Percentiles rank a stretch among this genome's conserved stretches.
These are phyloP conservation scores for Testicularia cyperi DNA, from an alignment of 1,284 basidiomycete genomes.

Conservation along the genomic window DNA sequence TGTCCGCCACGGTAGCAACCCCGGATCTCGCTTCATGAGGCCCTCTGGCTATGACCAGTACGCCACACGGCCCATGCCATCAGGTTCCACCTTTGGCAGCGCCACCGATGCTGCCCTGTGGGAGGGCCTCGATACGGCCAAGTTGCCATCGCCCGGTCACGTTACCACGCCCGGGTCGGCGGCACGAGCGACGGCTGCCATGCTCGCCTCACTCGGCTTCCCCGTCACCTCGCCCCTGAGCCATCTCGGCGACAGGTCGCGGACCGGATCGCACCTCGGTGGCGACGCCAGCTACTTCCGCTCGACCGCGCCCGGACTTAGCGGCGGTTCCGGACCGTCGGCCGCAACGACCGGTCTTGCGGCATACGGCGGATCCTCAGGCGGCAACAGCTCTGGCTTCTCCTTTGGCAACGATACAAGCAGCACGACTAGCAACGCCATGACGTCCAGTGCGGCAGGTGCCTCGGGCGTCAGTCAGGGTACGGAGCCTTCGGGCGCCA, in stretches of 20 bases:
- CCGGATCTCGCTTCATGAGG: conserved; percentile 17
- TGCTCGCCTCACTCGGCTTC: conserved; percentile 35
- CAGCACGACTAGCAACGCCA: conserved; percentile 14
- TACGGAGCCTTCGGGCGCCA: conserved; percentile 17
- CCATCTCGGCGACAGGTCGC: conserved; percentile 31
- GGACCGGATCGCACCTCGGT: conserved; percentile 16
- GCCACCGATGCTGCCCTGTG: conserved; percentile 36
- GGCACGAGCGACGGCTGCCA: conserved; percentile 23
- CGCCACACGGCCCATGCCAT: conserved; percentile 1
- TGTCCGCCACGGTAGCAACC: conserved; percentile 33
- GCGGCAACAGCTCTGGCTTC: conserved; percentile 27
- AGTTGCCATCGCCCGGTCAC: conserved; percentile 31
- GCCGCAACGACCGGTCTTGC: neutral
- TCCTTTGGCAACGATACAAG: conserved; percentile 26
- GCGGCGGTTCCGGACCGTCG: conserved; percentile 1
- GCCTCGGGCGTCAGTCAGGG: conserved; percentile 14
- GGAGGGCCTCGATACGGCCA: conserved; percentile 40
- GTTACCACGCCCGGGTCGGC: conserved; percentile 29
- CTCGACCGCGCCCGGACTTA: conserved; percentile 28
- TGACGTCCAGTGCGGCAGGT: conserved; percentile 11
- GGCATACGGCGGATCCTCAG: conserved; percentile 4
- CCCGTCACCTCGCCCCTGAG: conserved; percentile 35
- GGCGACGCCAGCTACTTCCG: conserved; percentile 38
- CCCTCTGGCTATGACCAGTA: conserved; percentile 18
- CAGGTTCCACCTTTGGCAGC: conserved; percentile 7